phyloP scores from a whole-genome alignment of 2,329 filamentous ascomycete genomes.

The Exophiala mesophila region DNA sequence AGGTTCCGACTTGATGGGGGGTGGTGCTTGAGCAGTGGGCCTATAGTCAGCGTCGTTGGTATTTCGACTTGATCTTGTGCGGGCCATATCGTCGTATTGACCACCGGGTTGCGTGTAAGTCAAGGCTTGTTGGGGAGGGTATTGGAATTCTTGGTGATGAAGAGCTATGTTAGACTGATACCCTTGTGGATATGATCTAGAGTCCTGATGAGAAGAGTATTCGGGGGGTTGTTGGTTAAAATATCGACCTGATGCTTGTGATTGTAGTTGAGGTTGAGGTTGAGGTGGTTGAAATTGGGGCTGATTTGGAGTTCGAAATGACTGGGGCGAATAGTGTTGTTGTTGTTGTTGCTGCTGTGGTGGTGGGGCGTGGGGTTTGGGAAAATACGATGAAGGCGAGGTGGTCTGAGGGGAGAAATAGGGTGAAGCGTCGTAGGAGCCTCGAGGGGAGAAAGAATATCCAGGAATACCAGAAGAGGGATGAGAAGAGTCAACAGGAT shows the following conservation, averaged over 20 bases:
- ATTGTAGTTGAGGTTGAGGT: slow-evolving; percentile 26
- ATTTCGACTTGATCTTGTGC: slow-evolving; percentile 35
- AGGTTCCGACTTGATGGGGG: slow-evolving; percentile 10
- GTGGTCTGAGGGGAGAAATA: slow-evolving; percentile 38
- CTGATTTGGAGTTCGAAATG: slow-evolving; percentile 14
- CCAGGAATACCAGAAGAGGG: slow-evolving; percentile 17
- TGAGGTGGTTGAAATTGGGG: slow-evolving; percentile 26
- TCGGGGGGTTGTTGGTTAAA: slow-evolving; percentile 18
- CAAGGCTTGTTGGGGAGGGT: slow-evolving; percentile 2
- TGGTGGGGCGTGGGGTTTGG: slow-evolving; percentile 4
- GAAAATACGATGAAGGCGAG: slow-evolving; percentile 23
- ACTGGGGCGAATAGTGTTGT: slow-evolving; percentile 10
- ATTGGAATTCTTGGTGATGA: slow-evolving; percentile 5
- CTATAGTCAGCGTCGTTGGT: slow-evolving; percentile 27
- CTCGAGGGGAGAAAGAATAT: slow-evolving; percentile 33
- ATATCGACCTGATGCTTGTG: too few relatives aligned
- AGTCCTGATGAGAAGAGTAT: slow-evolving; percentile 34
- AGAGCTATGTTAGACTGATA: neutral
- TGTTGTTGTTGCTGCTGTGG: slow-evolving; percentile 5
- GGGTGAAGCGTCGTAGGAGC: slow-evolving; percentile 44
- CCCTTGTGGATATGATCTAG: slow-evolving; percentile 25
- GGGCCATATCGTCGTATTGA: slow-evolving; percentile 35
- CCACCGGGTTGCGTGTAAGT: slow-evolving; percentile 19
- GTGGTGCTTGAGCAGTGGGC: slow-evolving; percentile 4
- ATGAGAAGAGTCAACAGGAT: slow-evolving; percentile 21